Evolutionary conservation across 169 alveolate species (phyloP).

Genomic region (Besnoitia besnoiti): DNA sequence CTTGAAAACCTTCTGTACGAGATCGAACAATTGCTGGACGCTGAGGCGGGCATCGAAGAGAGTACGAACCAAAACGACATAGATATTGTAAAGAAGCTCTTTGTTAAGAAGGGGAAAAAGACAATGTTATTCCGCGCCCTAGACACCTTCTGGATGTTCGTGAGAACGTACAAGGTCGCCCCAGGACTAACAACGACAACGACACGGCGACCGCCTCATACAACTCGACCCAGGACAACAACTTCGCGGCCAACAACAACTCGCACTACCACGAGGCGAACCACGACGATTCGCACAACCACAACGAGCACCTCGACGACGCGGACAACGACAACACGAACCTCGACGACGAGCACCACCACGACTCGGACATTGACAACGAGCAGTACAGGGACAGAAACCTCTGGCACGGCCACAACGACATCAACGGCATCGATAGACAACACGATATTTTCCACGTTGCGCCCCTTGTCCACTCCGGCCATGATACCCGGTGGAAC

Average conservation of each 20-base stretch:
- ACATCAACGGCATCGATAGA: not conserved
- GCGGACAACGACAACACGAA: not conserved
- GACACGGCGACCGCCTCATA: not conserved
- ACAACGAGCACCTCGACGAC: not conserved
- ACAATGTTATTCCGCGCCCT: not conserved
- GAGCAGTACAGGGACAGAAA: not conserved
- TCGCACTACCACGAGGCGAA: no score
- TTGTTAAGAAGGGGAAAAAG: not conserved
- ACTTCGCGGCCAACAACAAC: not conserved
- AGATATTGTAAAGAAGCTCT: not conserved
- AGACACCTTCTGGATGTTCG: conserved; percentile 1
- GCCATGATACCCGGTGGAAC: conserved; percentile 6
- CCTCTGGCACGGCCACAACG: not conserved
- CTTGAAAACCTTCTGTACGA: not conserved
- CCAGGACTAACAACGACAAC: not conserved
- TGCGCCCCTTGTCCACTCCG: not conserved
- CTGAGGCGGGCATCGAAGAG: not conserved
- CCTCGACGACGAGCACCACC: not conserved
- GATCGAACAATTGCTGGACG: not conserved
- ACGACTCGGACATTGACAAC: not conserved
- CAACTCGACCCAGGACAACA: not conserved
- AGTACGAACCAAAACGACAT: not conserved
- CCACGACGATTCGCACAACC: not conserved
- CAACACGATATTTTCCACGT: not conserved
- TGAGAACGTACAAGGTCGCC: not conserved